These are phyloP conservation scores for Cordyceps javanica DNA, from an alignment of 2,329 filamentous ascomycete genomes.

Conservation along the genomic window DNA sequence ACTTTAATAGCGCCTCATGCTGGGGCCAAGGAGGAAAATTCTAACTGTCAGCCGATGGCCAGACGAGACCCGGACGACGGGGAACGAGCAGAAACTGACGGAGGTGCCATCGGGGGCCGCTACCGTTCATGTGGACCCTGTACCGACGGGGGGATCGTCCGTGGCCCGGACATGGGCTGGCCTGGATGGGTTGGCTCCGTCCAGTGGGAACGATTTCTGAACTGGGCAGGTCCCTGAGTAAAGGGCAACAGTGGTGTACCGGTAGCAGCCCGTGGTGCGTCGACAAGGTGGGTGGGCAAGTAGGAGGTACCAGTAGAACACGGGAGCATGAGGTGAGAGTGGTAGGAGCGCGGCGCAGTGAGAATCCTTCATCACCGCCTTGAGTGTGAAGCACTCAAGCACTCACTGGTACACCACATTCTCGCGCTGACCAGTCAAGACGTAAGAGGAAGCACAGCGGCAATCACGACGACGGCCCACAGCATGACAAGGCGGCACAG, in stretches of 20 bases:
- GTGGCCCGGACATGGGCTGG: slow-evolving; percentile 6
- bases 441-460: too few species aligned
- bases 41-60: slow-evolving; percentile 7
- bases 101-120: slow-evolving; percentile 9
- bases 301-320: background rate
- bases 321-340: background rate
- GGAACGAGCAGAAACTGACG: background rate
- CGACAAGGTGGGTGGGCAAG: background rate
- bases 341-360: background rate
- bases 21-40: slow-evolving; percentile 6
- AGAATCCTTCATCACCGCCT: background rate
- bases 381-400: too few species aligned
- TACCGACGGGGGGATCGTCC: slow-evolving; percentile 13
- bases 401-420: too few species aligned
- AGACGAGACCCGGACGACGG: slow-evolving; percentile 7
- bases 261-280: background rate
- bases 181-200: background rate
- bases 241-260: background rate
- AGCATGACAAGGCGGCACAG: background rate
- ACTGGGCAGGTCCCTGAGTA: slow-evolving; percentile 8
- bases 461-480: background rate
- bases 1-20: background rate
- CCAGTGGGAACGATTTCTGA: slow-evolving; percentile 1
- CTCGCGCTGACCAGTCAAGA: too few species aligned
- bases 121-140: slow-evolving; percentile 8